Evolutionary conservation across 75 land plant species (phyloP).

Genomic region (Chamaecyparis obtusa): DNA sequence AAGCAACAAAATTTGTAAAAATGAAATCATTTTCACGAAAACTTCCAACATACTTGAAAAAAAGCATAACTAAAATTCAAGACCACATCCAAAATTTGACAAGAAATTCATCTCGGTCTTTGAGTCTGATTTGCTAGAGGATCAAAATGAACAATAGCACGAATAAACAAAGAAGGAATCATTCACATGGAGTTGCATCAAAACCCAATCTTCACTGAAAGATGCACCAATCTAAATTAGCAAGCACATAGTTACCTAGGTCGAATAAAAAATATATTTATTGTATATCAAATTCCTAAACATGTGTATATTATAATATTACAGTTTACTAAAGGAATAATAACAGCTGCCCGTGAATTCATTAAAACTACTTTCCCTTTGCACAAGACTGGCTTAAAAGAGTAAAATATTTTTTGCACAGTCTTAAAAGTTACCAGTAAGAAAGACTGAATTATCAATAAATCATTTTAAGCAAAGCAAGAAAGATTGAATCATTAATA

Average conservation of each 20-base stretch:
- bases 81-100: too few species aligned
- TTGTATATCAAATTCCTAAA: neutral
- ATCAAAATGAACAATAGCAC: too few species aligned
- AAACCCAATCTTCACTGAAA: neutral
- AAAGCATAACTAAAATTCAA: too few species aligned
- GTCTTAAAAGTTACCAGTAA: neutral
- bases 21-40: too few species aligned
- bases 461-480: neutral
- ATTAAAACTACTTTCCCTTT: neutral
- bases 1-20: too few species aligned
- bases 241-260: neutral
- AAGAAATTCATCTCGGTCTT: too few species aligned
- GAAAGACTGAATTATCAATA: neutral
- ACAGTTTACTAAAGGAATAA: neutral
- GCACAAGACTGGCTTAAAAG: neutral
- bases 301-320: neutral
- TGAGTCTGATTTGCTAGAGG: too few species aligned
- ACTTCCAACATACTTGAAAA: too few species aligned
- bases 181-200: neutral
- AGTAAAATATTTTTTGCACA: neutral
- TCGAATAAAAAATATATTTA: neutral
- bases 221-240: neutral
- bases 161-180: too few species aligned
- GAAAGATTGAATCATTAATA: neutral
- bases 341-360: neutral